phyloP scores from a whole-genome alignment of 169 alveolate genomes.

The Theileria sp. region DNA sequence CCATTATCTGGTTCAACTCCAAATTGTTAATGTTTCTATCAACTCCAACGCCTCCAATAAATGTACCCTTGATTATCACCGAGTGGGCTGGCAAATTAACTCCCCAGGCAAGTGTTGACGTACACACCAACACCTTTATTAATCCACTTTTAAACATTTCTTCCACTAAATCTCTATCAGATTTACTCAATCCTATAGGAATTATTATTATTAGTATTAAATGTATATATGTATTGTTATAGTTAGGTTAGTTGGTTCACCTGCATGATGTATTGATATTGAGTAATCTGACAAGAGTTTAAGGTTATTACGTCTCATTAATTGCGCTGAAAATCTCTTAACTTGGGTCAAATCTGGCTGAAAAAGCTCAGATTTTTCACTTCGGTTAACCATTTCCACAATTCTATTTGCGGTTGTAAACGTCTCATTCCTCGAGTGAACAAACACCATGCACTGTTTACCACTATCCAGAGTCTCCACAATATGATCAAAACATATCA shows the following conservation, averaged over 20 bases:
- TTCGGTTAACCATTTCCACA: slow-evolving; percentile 52
- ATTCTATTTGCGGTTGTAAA: slow-evolving; percentile 88
- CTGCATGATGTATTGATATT: slow-evolving; percentile 98
- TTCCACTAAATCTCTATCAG: slow-evolving; percentile 95
- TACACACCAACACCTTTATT: slow-evolving; percentile 93
- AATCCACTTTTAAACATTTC: slow-evolving; percentile 93
- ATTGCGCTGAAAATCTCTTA: slow-evolving; percentile 37
- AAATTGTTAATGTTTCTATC: slow-evolving; percentile 94
- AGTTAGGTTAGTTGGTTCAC: background rate
- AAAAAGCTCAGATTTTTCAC: slow-evolving; percentile 28
- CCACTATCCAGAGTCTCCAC: slow-evolving; percentile 65
- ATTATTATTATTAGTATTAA: background rate
- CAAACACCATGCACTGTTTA: slow-evolving; percentile 75
- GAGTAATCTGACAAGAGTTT: slow-evolving; percentile 90
- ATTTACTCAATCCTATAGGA: slow-evolving; percentile 88
- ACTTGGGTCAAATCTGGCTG: slow-evolving; percentile 45
- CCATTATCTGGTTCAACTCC: slow-evolving; percentile 99
- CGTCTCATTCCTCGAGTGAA: slow-evolving; percentile 89
- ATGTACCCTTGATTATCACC: slow-evolving; percentile 99
- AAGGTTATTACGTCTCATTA: slow-evolving; percentile 20
- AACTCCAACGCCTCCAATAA: slow-evolving; percentile 94
- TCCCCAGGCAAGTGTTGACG: slow-evolving; percentile 99
- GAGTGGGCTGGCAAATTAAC: slow-evolving; percentile 99
- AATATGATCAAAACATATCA: slow-evolving; percentile 61
- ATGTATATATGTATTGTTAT: background rate